Conservation (phyloP, 2,329 filamentous ascomycete genomes). For the Mariannaea elegans region DNA sequence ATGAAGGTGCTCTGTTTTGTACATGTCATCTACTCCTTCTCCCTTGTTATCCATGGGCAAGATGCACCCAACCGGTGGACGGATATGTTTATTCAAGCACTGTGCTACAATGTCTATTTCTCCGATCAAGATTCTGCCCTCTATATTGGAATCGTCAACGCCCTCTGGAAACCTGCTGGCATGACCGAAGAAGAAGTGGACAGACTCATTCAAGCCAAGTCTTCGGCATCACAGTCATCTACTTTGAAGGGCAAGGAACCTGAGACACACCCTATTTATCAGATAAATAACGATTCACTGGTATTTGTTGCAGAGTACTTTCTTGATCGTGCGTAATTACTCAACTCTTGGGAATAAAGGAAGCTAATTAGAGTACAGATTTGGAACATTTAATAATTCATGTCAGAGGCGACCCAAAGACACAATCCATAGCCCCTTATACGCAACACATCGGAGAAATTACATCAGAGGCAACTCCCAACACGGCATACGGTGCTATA, state of each 20-base stretch:
- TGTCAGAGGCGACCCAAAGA: slow-evolving; percentile 38
- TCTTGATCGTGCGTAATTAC: slow-evolving; percentile 55
- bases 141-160: slow-evolving; percentile 55
- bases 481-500: slow-evolving; percentile 47
- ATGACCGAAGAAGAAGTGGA: slow-evolving; percentile 43
- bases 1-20: slow-evolving; percentile 60
- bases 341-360: background rate
- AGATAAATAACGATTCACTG: slow-evolving; percentile 48
- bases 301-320: slow-evolving; percentile 55
- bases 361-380: slow-evolving; percentile 46
- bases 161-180: slow-evolving; percentile 58
- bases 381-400: slow-evolving; percentile 56
- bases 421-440: slow-evolving; percentile 53
- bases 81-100: slow-evolving; percentile 57
- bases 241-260: slow-evolving; percentile 55
- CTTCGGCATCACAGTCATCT: slow-evolving; percentile 30
- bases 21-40: slow-evolving; percentile 62
- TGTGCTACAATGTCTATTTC: slow-evolving; percentile 55
- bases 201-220: slow-evolving; percentile 36
- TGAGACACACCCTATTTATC: slow-evolving; percentile 45
- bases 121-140: slow-evolving; percentile 44
- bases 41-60: slow-evolving; percentile 55
- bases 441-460: slow-evolving; percentile 51
- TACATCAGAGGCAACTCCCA: slow-evolving; percentile 35
- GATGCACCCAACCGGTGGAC: slow-evolving; percentile 47